Evolutionary conservation across 2,329 filamentous ascomycete species (phyloP), one percentile per base, ranked within the genome.

Genomic region (Periconia sp.): DNA sequence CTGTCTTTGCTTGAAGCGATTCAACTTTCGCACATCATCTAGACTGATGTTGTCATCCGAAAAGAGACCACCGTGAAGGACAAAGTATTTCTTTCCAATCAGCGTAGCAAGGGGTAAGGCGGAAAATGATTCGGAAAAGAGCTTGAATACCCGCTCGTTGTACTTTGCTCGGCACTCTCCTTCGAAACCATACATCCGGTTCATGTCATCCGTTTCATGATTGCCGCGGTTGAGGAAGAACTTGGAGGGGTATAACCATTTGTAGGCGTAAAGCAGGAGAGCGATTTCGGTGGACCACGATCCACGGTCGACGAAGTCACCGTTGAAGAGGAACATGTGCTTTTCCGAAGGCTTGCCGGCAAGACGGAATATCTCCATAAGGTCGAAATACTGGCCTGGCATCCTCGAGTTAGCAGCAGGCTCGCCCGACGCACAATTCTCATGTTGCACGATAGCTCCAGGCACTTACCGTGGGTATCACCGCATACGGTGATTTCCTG

Each of bases 141-240:
- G 81, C 77, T 96, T 97, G 84, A 97, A 99, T 30, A 91, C 85
- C 44, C 90, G 88, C 76, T 96, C 94, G 73, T 91, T 97, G 77
- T 99, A 99, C 78, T 99, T 99, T 64, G 91, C 91, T 75, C 93
- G 94, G 81, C 94, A 97, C 74, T 99, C 94, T 70, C 94, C 94
- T 76, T 99, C 94, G 68, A 99, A 99, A 17, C 94, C 94, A 72
- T 99, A 99, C 50, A 94, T 92, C 62, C 91, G 87, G 81, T 99
- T 99, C 94, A 99, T 99, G 76, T 97, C 93, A 72, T 97, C 93
- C 46, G 94, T 97, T 79, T 99, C 94, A 77, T 99, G 94, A 77
- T 99, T 99, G 64, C 94, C 94, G 57, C 94, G 87, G 81, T 99
- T 99, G 60, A 99, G 80, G 84, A 96, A 97, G 82, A 99, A 93